Evolutionary conservation across 2,329 filamentous ascomycete genomes (phyloP), one percentile per base, ranked within the genome.

Genomic region (Pseudonectria foliicola): DNA sequence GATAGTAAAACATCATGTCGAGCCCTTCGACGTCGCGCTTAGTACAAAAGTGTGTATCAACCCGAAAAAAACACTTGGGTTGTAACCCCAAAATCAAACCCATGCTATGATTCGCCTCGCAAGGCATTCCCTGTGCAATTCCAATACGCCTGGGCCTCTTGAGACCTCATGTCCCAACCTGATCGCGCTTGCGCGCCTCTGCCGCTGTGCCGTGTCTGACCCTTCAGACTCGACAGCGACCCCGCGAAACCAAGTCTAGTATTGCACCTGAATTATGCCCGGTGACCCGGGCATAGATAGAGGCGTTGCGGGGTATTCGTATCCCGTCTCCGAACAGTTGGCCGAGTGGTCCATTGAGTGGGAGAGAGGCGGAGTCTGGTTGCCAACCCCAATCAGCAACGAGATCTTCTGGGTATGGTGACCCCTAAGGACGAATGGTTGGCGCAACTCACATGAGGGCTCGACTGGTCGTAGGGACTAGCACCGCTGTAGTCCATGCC

Each of bases 291-390:
- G 80, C 75, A 85, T 80, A n/a, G 80, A 85, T 45, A 82, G 64
- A 41, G 82, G 82, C 34, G 82, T 86, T 28, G 74, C 75, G 25
- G 81, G 82, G 61, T 80, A 80, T 45, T 78, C 73, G 54, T 74
- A 79, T 38, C 72, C 71, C 42, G 70, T 64, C 49, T 80, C 76
- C 23, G 75, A 80, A 58, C 75, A 77, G 52, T 67, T 70, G 41
- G 73, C 65, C 34, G 80, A 85, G 56, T 78, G 74, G 52, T 84
- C 80, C 59, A 79, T 84, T 18, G 78, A 82, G 57, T 83, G 80
- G 52, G 80, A 83, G 50, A 87, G 75, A 55, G 83, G 80, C 64
- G 83, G 83, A 60, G 83, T 87, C 83, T 88, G 65, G 51, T 48
- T 59, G 53, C 61, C 57, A 59, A 35, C 39, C 59, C n/a, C n/a